Percentiles rank a stretch among this genome's conserved stretches.
phyloP scores from a whole-genome alignment of 805 yeast species.

The Teunomyces tritomae region DNA sequence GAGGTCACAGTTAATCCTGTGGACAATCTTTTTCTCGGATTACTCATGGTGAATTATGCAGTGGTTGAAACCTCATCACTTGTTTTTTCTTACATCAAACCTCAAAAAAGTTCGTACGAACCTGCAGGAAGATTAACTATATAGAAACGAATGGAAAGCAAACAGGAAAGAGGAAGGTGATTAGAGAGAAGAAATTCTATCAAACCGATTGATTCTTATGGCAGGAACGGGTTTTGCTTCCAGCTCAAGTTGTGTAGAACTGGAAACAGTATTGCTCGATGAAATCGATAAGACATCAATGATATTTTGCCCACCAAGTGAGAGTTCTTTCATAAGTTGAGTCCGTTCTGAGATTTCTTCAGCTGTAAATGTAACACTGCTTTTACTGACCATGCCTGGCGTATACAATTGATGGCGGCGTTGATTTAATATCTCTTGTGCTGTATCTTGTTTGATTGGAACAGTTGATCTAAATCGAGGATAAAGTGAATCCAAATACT shows the following conservation, averaged over 20 bases:
- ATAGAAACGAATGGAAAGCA: too few relatives aligned
- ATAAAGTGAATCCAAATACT: neutral
- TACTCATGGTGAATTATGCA: constrained; percentile 13
- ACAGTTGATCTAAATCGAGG: neutral
- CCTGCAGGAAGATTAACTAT: neutral
- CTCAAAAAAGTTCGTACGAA: neutral
- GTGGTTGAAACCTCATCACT: constrained; percentile 4
- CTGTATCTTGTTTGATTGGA: neutral
- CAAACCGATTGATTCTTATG: neutral
- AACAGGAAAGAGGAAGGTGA: too few relatives aligned
- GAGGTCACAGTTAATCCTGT: constrained; percentile 62
- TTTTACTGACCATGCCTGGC: neutral
- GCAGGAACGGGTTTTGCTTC: neutral
- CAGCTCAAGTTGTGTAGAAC: neutral
- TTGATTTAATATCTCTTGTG: neutral
- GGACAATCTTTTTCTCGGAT: constrained; percentile 35
- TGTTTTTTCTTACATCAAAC: constrained; percentile 1
- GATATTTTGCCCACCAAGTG: neutral
- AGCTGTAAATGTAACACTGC: neutral
- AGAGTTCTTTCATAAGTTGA: neutral
- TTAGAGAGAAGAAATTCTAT: neutral
- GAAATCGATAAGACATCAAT: neutral
- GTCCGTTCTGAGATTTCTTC: neutral
- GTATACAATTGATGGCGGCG: neutral
- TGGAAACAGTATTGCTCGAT: neutral